Percentiles rank a stretch among this genome's conserved stretches.
These are phyloP conservation scores for Penicillium sp. DNA, from an alignment of 2,329 filamentous ascomycete genomes.

Conservation along the genomic window DNA sequence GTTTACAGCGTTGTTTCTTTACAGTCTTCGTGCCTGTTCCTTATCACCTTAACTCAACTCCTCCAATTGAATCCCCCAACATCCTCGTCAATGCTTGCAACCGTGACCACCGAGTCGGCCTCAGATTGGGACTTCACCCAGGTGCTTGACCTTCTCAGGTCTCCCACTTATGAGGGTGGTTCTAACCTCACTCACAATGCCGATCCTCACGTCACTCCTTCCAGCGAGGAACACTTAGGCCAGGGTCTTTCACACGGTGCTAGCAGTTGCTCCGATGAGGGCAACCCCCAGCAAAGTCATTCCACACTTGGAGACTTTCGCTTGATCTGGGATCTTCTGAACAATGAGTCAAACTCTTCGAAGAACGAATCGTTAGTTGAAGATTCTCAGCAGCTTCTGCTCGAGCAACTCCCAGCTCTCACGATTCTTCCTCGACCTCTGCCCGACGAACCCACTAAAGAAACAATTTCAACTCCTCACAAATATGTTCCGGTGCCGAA, in stretches of 20 bases:
- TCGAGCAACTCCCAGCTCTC: constrained; percentile 9
- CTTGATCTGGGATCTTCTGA: constrained; percentile 44
- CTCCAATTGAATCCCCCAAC: background rate
- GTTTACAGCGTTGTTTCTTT: background rate
- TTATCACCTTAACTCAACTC: background rate
- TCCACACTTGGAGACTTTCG: constrained; percentile 47
- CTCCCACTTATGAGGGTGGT: constrained; percentile 26
- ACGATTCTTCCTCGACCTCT: constrained; percentile 25
- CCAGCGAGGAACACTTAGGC: constrained; percentile 10
- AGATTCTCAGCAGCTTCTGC: background rate
- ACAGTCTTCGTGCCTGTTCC: background rate
- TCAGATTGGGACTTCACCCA: constrained; percentile 49
- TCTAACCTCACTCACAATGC: constrained; percentile 13
- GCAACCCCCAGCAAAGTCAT: constrained; percentile 8
- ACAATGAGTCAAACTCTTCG: constrained; percentile 19
- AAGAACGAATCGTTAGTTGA: background rate
- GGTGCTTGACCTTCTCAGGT: constrained; percentile 47
- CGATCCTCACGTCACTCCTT: constrained; percentile 10
- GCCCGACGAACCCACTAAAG: background rate
- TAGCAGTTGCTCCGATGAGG: background rate
- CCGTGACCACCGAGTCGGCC: constrained; percentile 23
- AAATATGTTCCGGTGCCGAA: constrained; percentile 8
- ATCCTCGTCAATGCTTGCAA: constrained; percentile 32
- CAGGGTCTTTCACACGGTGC: background rate
- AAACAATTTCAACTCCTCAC: background rate